Evolutionary conservation across 768 basidiomycete genomes (phyloP).

Genomic region (Harrya chromipes): DNA sequence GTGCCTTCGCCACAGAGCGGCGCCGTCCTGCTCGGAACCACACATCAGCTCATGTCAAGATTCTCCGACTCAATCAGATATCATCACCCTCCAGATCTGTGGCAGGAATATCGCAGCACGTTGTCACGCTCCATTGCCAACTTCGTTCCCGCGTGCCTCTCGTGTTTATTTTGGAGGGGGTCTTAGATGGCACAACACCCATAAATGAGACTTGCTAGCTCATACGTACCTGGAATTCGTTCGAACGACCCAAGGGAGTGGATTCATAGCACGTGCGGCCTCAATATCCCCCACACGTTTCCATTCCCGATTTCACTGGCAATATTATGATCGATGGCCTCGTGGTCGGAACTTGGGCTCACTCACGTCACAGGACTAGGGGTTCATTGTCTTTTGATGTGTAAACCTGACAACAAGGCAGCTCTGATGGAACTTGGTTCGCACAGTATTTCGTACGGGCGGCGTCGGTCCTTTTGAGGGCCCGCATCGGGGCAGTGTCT

Average conservation of each 20-base stretch:
- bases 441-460: constrained; percentile 2
- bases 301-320: constrained; percentile 1
- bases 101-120: constrained; percentile 8
- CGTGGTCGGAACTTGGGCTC: neutral
- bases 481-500: neutral
- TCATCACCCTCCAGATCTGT: constrained; percentile 12
- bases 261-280: constrained; percentile 1
- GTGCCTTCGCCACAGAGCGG: constrained; percentile 19
- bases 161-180: constrained; percentile 9
- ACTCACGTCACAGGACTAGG: neutral
- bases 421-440: neutral
- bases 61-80: constrained; percentile 4
- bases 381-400: neutral
- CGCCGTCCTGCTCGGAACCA: constrained; percentile 3
- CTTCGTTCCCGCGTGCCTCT: constrained; percentile 2
- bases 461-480: neutral
- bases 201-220: constrained; percentile 1
- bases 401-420: constrained; percentile 7
- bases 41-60: neutral
- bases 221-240: neutral
- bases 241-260: neutral
- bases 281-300: constrained; percentile 11
- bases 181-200: constrained; percentile 1
- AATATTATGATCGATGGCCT: neutral
- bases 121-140: neutral